phyloP scores from a whole-genome alignment of 345 rosid genomes.

The Chamaenerion angustifolium region DNA sequence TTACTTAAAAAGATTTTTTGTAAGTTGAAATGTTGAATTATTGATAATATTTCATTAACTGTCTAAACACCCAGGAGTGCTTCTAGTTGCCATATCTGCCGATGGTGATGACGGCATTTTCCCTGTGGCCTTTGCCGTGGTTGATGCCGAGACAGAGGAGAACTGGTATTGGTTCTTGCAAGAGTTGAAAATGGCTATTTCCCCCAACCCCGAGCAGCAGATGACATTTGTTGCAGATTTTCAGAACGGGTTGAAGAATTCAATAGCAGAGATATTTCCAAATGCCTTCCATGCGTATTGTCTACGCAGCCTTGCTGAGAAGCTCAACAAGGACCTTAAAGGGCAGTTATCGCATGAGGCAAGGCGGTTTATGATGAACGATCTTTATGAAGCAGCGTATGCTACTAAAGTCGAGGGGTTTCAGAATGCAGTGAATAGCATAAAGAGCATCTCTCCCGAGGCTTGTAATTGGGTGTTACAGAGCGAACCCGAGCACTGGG shows the following conservation, averaged over 20 bases:
- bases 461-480: slow-evolving; percentile 71
- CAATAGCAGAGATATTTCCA: slow-evolving; percentile 53
- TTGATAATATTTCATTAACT: too few species aligned
- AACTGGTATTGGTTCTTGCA: slow-evolving; percentile 81
- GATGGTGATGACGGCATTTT: slow-evolving; percentile 80
- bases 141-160: slow-evolving; percentile 68
- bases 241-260: slow-evolving; percentile 55
- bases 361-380: slow-evolving; percentile 63
- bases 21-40: too few species aligned
- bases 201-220: slow-evolving; percentile 21
- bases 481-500: slow-evolving; percentile 89
- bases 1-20: too few species aligned
- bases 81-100: slow-evolving; percentile 58
- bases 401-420: slow-evolving; percentile 53
- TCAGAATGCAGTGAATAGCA: slow-evolving; percentile 41
- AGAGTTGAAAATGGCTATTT: slow-evolving; percentile 52
- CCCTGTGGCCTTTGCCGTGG: slow-evolving; percentile 74
- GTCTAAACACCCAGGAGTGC: slow-evolving; percentile 17
- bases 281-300: slow-evolving; percentile 72
- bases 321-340: slow-evolving; percentile 54
- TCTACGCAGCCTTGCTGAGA: slow-evolving; percentile 67
- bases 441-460: slow-evolving; percentile 63
- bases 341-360: slow-evolving; percentile 93
- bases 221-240: slow-evolving; percentile 79
- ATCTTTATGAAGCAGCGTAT: slow-evolving; percentile 67